Percentiles rank a stretch among this genome's conserved stretches.
Conservation (phyloP, 2,329 filamentous ascomycete genomes). For the Talaromyces funiculosus region DNA sequence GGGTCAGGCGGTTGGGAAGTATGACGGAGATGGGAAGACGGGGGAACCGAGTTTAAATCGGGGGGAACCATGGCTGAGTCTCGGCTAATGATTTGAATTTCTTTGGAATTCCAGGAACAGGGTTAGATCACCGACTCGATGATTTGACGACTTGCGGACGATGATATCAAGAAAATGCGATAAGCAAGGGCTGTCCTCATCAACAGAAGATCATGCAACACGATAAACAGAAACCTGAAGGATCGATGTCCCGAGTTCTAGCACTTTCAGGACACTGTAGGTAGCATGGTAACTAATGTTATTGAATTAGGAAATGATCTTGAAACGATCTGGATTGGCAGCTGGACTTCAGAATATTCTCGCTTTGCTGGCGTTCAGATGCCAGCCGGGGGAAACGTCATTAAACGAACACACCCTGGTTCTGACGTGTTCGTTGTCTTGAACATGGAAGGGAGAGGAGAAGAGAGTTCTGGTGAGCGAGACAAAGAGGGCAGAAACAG, state of each 20-base stretch:
- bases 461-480: background rate
- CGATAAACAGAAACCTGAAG: background rate
- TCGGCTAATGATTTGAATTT: background rate
- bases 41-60: slow-evolving; percentile 43
- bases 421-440: background rate
- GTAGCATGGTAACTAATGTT: background rate
- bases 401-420: slow-evolving; percentile 6
- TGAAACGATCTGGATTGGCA: slow-evolving; percentile 4
- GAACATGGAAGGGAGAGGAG: background rate
- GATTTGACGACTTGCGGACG: background rate
- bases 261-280: background rate
- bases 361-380: slow-evolving; percentile 6
- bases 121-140: background rate
- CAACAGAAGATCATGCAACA: background rate
- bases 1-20: slow-evolving; percentile 28
- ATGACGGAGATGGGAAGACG: slow-evolving; percentile 29
- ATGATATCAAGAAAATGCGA: slow-evolving; percentile 6
- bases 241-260: background rate
- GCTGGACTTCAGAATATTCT: background rate
- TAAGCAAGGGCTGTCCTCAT: background rate
- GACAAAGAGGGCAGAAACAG: background rate
- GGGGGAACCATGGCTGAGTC: slow-evolving; percentile 38
- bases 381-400: slow-evolving; percentile 8
- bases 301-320: background rate
- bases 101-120: background rate